These are phyloP conservation scores for Mortierella sp. DNA, from an alignment of 371 early-diverging fungal species.

Conservation along the genomic window DNA sequence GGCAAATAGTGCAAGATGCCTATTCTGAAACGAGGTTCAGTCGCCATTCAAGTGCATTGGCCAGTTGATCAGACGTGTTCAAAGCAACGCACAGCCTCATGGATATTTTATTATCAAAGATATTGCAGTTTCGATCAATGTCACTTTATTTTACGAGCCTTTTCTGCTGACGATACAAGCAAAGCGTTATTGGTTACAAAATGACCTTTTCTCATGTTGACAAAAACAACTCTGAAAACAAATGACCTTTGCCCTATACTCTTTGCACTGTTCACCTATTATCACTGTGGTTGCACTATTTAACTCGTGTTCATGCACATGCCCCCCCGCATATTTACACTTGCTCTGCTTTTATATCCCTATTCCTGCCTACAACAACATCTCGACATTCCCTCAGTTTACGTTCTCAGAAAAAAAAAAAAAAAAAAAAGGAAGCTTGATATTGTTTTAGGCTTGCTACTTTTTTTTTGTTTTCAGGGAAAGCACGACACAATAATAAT, in stretches of 20 bases:
- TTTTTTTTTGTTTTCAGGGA: no score
- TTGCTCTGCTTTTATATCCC: neutral
- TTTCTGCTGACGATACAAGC: no score
- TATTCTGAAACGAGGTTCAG: neutral
- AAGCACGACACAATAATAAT: neutral
- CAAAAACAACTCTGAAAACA: no score
- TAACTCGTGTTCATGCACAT: constrained; percentile 4
- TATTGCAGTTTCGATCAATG: no score
- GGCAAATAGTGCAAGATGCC: neutral
- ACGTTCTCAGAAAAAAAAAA: neutral
- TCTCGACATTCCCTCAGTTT: neutral
- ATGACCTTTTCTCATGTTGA: no score
- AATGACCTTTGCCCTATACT: no score
- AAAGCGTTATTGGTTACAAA: neutral
- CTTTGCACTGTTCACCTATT: neutral
- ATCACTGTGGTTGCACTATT: neutral
- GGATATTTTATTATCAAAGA: no score
- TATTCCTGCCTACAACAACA: neutral
- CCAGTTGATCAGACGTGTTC: neutral
- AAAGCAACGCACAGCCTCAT: no score
- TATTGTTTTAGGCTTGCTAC: neutral
- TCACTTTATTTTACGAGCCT: no score
- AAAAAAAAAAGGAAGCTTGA: neutral
- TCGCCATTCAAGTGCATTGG: no score
- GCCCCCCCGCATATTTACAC: constrained; percentile 1